These are phyloP conservation scores for Magnusiomyces sp. DNA, from an alignment of 1,139 yeast species.

Conservation along the genomic window DNA sequence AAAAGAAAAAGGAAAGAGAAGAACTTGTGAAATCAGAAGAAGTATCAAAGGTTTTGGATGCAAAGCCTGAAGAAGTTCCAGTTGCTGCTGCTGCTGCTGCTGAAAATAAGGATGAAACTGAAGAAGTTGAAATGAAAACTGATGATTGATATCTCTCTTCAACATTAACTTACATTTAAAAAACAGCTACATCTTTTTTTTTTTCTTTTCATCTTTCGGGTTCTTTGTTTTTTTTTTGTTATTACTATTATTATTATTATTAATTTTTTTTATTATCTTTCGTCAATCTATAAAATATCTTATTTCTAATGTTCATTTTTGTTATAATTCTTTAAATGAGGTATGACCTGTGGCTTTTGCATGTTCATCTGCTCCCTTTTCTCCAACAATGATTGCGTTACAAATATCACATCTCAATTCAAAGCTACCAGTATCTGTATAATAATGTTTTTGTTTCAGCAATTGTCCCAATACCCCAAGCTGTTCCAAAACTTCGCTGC, in stretches of 20 bases:
- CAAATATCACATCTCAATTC: slow-evolving; percentile 54
- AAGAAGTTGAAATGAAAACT: slow-evolving; percentile 36
- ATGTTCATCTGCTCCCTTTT: slow-evolving; percentile 58
- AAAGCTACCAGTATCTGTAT: slow-evolving; percentile 60
- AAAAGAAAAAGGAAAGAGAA: slow-evolving; percentile 19
- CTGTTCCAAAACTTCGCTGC: slow-evolving; percentile 33
- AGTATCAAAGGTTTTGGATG: slow-evolving; percentile 4
- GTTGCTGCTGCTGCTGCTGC: slow-evolving; percentile 8
- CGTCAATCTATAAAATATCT: background rate
- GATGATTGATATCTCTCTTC: no score
- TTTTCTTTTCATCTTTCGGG: no score
- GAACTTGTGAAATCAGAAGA: slow-evolving; percentile 11
- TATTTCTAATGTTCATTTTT: background rate
- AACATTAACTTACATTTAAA: no score
- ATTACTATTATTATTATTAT: no score
- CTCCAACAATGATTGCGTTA: slow-evolving; percentile 48
- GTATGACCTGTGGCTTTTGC: slow-evolving; percentile 57
- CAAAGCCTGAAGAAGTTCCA: slow-evolving; percentile 5
- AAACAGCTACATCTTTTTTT: no score
- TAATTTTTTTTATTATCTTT: no score
- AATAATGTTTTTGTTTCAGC: slow-evolving; percentile 47
- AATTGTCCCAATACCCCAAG: slow-evolving; percentile 38
- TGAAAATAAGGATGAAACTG: slow-evolving; percentile 24
- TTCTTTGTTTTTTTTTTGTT: no score
- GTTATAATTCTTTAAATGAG: slow-evolving; percentile 47